These are phyloP conservation scores for Eutrema yunnanense DNA, from an alignment of 345 rosid genomes.

Conservation along the genomic window DNA sequence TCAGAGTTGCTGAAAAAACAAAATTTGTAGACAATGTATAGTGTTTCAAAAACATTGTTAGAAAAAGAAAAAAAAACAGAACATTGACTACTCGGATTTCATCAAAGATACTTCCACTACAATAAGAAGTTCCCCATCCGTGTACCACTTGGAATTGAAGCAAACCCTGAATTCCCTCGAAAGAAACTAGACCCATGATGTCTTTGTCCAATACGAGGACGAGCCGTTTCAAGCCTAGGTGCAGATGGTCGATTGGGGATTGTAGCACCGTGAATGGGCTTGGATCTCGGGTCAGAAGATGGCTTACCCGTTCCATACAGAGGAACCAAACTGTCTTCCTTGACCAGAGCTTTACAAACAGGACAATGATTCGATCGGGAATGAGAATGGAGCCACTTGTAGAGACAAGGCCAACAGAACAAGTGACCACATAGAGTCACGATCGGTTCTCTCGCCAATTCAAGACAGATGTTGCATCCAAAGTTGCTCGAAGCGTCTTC, in stretches of 20 bases:
- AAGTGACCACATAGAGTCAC: slow-evolving; percentile 94
- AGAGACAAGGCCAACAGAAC: slow-evolving; percentile 97
- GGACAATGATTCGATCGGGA: slow-evolving; percentile 59
- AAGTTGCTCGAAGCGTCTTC: slow-evolving; percentile 53
- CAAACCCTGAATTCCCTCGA: slow-evolving; percentile 40
- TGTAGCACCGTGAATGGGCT: slow-evolving; percentile 49
- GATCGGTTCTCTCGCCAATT: slow-evolving; percentile 84
- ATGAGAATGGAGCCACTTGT: slow-evolving; percentile 80
- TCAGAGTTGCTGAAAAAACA: not conserved
- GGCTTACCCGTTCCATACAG: slow-evolving; percentile 90
- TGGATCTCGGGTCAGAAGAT: slow-evolving; percentile 73
- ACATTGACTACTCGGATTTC: not conserved
- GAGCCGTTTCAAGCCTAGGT: slow-evolving; percentile 83
- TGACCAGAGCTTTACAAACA: slow-evolving; percentile 76
- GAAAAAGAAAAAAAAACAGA: not conserved
- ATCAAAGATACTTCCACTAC: slow-evolving; percentile 12
- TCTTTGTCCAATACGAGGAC: slow-evolving; percentile 34
- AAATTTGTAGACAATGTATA: not conserved
- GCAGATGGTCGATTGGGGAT: slow-evolving; percentile 89
- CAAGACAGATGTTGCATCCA: slow-evolving; percentile 94
- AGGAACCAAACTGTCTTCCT: slow-evolving; percentile 85
- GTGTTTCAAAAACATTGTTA: not conserved
- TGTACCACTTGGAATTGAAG: slow-evolving; percentile 48
- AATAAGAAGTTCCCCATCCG: slow-evolving; percentile 75
- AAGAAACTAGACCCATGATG: slow-evolving; percentile 1